Evolutionary conservation across 768 basidiomycete species (phyloP).

Genomic region (Leccinum boreale): DNA sequence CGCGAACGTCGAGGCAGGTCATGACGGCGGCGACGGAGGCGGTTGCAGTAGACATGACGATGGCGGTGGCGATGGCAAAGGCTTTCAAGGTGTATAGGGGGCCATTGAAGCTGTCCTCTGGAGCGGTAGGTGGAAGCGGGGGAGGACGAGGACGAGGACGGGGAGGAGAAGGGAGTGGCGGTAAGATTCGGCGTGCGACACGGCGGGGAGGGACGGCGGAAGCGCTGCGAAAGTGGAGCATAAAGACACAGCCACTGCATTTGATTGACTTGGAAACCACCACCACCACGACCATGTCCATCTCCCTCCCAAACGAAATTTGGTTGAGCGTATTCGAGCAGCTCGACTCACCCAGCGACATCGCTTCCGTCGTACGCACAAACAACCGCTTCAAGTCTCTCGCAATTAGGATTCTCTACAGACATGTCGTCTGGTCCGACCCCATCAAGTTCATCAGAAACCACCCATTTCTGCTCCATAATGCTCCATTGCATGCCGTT

Average conservation of each 20-base stretch:
- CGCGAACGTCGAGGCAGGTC: constrained; percentile 48
- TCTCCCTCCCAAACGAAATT: constrained; percentile 34
- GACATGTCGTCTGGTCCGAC: constrained; percentile 32
- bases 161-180: not conserved
- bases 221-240: not conserved
- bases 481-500: constrained; percentile 7
- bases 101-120: constrained; percentile 42
- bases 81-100: constrained; percentile 59
- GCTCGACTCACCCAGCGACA: constrained; percentile 28
- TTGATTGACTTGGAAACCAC: not conserved
- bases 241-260: not conserved
- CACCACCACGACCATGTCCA: constrained; percentile 7
- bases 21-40: constrained; percentile 48
- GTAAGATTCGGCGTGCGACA: not conserved
- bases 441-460: constrained; percentile 28
- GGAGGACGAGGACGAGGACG: not conserved
- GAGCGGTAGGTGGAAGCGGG: not conserved
- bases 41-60: constrained; percentile 50
- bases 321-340: constrained; percentile 39
- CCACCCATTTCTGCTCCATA: constrained; percentile 14
- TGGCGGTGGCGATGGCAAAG: constrained; percentile 59
- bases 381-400: constrained; percentile 31
- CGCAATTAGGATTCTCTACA: constrained; percentile 31
- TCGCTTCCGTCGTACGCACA: constrained; percentile 31
- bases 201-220: not conserved